Base-by-base conservation (phyloP, 805 yeast genomes). In the Suhomyces faveliae region DNA sequence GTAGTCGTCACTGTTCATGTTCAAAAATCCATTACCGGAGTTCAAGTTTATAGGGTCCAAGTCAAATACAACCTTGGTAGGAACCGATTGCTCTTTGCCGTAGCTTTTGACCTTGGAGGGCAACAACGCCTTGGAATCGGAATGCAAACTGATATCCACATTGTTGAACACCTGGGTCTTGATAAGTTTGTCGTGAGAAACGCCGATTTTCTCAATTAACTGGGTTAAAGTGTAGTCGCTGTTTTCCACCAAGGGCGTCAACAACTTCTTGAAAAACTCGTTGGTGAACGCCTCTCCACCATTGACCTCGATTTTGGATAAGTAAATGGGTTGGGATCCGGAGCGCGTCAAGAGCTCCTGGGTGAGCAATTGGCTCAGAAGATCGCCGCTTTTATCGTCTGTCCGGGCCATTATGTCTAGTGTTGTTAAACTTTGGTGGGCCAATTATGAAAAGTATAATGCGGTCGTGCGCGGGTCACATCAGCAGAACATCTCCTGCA, bases 131-230 rank as follows among this genome's bases (percentile, higher is more conserved):
- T 52, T 52, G 50, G 70, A 77, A 47, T 76, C 72, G 27, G 72
- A 60, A 39, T 74, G 77, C 38, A 79, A 56, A 13, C 68, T 62
- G 6, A 78, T 64, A 8, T 54, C 57, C 3, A 78, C 69, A 25
- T 66, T 62, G 24, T 63, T 64, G 59, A 77, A 80, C 3, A 79
- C 74, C 1, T 76, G 77, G 1, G 83, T 77, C 40, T 69, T 63
- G 22, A 60, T 49, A 40, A 80, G 58, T 35, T 67, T 72, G 39
- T 62, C 56, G 49, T 67, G 63, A 12, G 76, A 60, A 4, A 51
- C 45, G 6, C 62, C 60, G 39, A 77, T 55, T 11, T 61, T 57
- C 10, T 62, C 58, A 6, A 76, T 58, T 45, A 79, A 64, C 45
- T 70, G 70, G 19, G 64, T 68, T 48, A 80, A 60, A 2, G 81